Percentiles rank a stretch among this genome's conserved stretches.
Conservation (phyloP, 129 eudicot genomes). For the Pseudognaphalium luteoalbum region DNA sequence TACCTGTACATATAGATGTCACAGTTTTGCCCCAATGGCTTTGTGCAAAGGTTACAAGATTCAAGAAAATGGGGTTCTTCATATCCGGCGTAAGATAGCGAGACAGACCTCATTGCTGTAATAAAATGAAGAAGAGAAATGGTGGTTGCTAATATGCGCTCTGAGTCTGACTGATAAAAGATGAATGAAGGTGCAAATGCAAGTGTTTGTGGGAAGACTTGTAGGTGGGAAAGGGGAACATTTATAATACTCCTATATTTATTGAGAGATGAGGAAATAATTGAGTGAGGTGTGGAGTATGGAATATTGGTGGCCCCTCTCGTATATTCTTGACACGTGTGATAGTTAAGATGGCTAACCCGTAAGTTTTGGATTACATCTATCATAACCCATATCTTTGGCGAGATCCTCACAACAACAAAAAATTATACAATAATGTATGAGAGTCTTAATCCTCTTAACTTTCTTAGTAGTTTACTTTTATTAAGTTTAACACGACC, state of each 20-base stretch:
- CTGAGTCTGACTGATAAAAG: background rate
- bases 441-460: no score
- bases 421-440: no score
- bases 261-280: no score
- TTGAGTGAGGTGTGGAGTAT: no score
- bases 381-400: no score
- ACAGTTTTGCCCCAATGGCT: slow-evolving; percentile 51
- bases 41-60: slow-evolving; percentile 73
- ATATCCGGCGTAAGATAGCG: slow-evolving; percentile 47
- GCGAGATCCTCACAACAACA: no score
- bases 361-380: background rate
- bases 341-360: slow-evolving; percentile 2
- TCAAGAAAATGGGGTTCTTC: slow-evolving; percentile 76
- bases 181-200: slow-evolving; percentile 5
- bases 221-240: no score
- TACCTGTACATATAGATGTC: slow-evolving; percentile 95
- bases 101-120: slow-evolving; percentile 39
- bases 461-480: no score
- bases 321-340: slow-evolving; percentile 21
- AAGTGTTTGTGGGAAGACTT: slow-evolving; percentile 13
- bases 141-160: slow-evolving; percentile 28
- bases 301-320: slow-evolving; percentile 9
- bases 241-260: no score
- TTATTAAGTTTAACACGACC: no score
- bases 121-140: background rate